Evolutionary conservation across 2,329 filamentous ascomycete species (phyloP), one percentile per base, ranked within the genome.

Genomic region (Tolypocladium ovalisporum): DNA sequence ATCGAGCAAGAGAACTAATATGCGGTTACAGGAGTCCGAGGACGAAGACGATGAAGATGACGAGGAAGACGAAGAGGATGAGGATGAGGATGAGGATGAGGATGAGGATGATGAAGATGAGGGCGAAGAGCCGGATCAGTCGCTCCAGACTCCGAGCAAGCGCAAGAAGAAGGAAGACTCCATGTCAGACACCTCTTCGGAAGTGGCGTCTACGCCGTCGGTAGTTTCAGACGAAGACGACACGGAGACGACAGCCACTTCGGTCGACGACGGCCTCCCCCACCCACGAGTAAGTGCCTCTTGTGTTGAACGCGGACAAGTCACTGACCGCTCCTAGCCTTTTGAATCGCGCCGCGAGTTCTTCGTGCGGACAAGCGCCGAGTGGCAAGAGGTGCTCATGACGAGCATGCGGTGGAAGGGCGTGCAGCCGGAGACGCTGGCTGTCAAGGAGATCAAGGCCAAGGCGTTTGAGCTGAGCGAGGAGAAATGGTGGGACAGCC

Each of bases 401-500:
- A 87, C 87, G 1, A 86, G 82, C 62, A 75, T 94, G 58, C 82
- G 85, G 60, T 85, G 83, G 75, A 86, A 85, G 70, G 82, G 82
- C 37, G 76, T 84, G 51, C 81, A 85, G 62, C 81, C 82, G 3
- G 87, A 89, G 70, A 80, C 84, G 44, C 80, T 90, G 62, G 79
- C 84, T 0, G 77, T 95, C 67, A 99, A 99, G 77, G 94, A 97
- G 76, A 85, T 97, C 66, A 91, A 96, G 71, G 88, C 92, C 66
- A 86, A 85, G 69, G 94, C 91, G 1, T 99, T 97, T 70, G 87
- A 90, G 68, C 80, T 90, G 62, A 92, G 92, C 44, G 94, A 99
- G 73, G 89, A 92, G 75, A 96, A 96, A 71, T 99, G 94, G 94
- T 99, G 94, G 94, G 94, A 97, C 77, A 91, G 88, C 69, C 83